Evolutionary conservation across 768 basidiomycete species (phyloP), one percentile per base, ranked within the genome.

Genomic region (Asterophora lycoperdoides): DNA sequence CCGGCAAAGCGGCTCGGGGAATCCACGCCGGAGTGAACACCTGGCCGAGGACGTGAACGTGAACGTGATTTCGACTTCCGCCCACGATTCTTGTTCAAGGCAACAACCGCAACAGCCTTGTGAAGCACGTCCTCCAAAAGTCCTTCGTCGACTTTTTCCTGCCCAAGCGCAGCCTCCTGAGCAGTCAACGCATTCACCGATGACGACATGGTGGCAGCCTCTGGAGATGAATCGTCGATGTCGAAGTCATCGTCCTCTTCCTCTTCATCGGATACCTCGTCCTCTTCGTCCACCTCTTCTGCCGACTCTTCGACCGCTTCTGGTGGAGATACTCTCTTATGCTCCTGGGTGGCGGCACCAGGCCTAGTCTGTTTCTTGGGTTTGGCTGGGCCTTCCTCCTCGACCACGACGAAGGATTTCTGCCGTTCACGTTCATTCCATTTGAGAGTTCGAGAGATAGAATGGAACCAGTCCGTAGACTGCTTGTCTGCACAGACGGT

Each of bases 361-460:
- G 46, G 57, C 46, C 59, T 57, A 18, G 41, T 51, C 23, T 45
- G 56, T 45, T 60, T 69, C 48, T 58, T 63, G 6, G 55, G 61
- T 55, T 78, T 78, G 13, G 69, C 60, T 1, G 85, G 81, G 28
- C 80, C 83, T 60, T 96, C 93, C 60, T 96, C 94, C 64, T 98
- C 96, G 18, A 99, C 92, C 15, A 99, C 90, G 36, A 98, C 96
- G 57, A 98, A 98, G 5, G 93, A 96, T 64, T 98, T 99, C 64
- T 99, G 96, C 39, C 96, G 82, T 68, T 98, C 93, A 18, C 95
- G 83, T 67, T 99, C 95, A 70, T 99, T 99, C 96, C 96, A 98
- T 65, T 97, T 95, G 41, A 99, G 75, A 8, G 95, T 99, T 18
- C 96, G 81, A 30, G 92, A 91, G 54, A 99, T 98, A 4, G 95